Base-by-base conservation (phyloP, 2,329 filamentous ascomycete genomes). In the Acarospora socialis region DNA sequence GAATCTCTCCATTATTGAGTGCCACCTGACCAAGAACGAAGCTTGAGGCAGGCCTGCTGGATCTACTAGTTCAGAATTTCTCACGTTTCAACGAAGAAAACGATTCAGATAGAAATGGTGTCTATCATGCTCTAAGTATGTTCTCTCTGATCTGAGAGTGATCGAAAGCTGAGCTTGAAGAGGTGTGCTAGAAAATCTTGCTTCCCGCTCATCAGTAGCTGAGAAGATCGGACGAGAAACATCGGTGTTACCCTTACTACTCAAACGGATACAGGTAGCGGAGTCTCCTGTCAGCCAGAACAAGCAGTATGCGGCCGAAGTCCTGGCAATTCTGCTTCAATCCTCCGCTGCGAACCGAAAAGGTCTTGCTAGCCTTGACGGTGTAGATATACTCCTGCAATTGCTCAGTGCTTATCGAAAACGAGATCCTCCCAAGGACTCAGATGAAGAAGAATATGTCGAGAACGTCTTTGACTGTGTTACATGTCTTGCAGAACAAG, bases 301-400 rank as follows among this genome's bases (percentile, higher is more conserved):
- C 52, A 92, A 90, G 52, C 87, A 94, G 52, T 98, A 95, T 52
- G 72, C 84, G 0, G 83, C 87, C 10, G 90, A 98, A 56, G 72
- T 95, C 5, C 63, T 98, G 3, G 84, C 87, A 8, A 90, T 98
- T 33, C 60, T 98, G 6, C 66, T 87, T 12, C 86, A 94, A 53
- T 73, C 74, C 2, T 82, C 81, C 3, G 42, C 68, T 0, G 56
- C 67, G 21, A 84, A 83, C 46, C 64, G 81, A 26, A 59, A 58
- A 14, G 66, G 66, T 28, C 60, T 93, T 4, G 69, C 71, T 21
- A 54, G 60, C 17, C 57, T 77, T 1, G 76, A 92, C 39, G 78
- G 80, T 0, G 66, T 90, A 5, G 87, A 98, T 46, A 54, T 68
- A 3, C 63, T 93, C 43, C 73, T 98, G 9, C 83, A 92, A 55